Base-by-base conservation (phyloP, 2,329 filamentous ascomycete genomes). In the Aspergillus sclerotialis region DNA sequence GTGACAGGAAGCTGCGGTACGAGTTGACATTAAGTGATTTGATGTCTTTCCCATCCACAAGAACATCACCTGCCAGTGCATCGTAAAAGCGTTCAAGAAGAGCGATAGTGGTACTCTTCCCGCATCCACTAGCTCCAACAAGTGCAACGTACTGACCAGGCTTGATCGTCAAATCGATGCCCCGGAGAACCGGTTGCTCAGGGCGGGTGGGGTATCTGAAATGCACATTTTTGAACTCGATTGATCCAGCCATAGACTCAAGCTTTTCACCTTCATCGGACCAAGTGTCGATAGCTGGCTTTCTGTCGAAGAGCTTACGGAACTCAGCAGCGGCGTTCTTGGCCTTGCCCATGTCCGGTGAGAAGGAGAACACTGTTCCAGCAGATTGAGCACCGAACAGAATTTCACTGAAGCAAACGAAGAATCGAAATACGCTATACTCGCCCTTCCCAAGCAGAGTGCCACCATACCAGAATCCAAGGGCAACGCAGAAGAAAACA, bases 61-160 rank as follows among this genome's bases (percentile, higher is more conserved):
- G 85, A 21, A 98, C 72, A 10, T 80, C 80, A 9, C 92, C 92
- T 0, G 77, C 73, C 0, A 92, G 72, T 0, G 89, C 85, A 49
- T 96, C 88, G 56, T 96, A 96, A 67, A 96, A 96, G 21, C 92
- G 83, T 59, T 96, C 90, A 19, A 96, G 69, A 4, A 96, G 72
- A 3, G 86, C 84, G 55, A 96, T 94, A 0, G 89, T 93, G 0
- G 92, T 96, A 32, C 80, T 87, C 68, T 98, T 96, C 38, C 92
- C 92, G 53, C 89, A 94, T 3, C 92, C 90, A 29, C 84, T 92
- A 0, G 90, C 83, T n/a, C 92, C 92, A 7, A 96, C 92, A 2
- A 96, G 75, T 0, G 90, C 92, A 59, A 69, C 51, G 42, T 68
- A 68, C 42, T 69, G 64, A 9, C 65, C 65, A 15, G 65, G 64